These are phyloP conservation scores for Bolboschoenoplectus hybrid DNA, from an alignment of 202 grass and related monocot genomes.

Conservation along the genomic window DNA sequence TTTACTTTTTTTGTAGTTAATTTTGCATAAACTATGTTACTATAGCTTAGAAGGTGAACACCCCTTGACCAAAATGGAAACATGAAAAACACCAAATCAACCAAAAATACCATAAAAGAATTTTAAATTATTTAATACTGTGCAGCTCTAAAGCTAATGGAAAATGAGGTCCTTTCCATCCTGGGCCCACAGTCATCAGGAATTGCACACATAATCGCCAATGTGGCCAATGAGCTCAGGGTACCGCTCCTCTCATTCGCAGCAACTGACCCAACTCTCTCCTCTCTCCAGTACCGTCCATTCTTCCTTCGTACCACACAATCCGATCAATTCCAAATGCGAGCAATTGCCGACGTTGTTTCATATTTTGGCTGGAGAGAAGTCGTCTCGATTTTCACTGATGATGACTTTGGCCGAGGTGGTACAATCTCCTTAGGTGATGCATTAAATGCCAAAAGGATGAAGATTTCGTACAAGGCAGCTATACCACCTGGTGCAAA, in stretches of 20 bases:
- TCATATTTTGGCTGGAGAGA: constrained; percentile 80
- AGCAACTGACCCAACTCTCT: constrained; percentile 78
- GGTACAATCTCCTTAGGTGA: constrained; percentile 73
- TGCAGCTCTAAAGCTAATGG: constrained; percentile 80
- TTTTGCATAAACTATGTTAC: constrained; percentile 13
- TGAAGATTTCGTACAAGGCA: constrained; percentile 74
- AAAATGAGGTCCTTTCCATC: constrained; percentile 62
- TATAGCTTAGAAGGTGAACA: constrained; percentile 21
- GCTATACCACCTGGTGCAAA: constrained; percentile 60
- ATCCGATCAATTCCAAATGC: constrained; percentile 85
- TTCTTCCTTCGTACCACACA: constrained; percentile 81
- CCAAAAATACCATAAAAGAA: not conserved
- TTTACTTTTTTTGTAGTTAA: constrained; percentile 17
- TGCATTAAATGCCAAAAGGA: constrained; percentile 56
- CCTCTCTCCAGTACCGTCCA: constrained; percentile 73
- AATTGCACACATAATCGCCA: constrained; percentile 83
- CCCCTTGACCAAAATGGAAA: not conserved
- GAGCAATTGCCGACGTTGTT: constrained; percentile 64
- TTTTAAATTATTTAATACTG: constrained; percentile 17
- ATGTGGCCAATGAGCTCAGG: constrained; percentile 68
- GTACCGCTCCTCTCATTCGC: constrained; percentile 80
- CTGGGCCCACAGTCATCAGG: constrained; percentile 90
- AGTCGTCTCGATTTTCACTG: constrained; percentile 75
- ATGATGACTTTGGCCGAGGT: constrained; percentile 89
- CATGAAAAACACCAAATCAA: not conserved